Conservation (phyloP, 768 basidiomycete species). For the Lepiota brunneoincarnata region DNA sequence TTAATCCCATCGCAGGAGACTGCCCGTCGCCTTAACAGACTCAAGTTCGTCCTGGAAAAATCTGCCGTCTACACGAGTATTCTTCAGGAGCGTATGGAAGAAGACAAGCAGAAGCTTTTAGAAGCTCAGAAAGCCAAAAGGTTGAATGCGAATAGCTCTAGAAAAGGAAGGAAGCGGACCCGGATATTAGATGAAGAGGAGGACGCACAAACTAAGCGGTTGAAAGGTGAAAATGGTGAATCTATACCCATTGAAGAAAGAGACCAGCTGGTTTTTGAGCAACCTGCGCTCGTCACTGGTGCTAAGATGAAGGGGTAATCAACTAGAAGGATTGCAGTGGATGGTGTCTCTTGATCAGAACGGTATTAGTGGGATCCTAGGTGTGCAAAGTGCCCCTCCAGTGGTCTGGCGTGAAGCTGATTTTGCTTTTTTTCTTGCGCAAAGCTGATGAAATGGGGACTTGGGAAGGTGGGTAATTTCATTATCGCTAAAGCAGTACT, state of each 20-base stretch:
- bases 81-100: constrained; percentile 74
- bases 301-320: constrained; percentile 85
- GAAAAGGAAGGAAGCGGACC: constrained; percentile 20
- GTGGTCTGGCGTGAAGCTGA: background rate
- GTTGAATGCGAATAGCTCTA: constrained; percentile 19
- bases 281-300: constrained; percentile 81
- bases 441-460: constrained; percentile 94
- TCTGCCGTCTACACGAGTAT: constrained; percentile 74
- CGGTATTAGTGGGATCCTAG: constrained; percentile 77
- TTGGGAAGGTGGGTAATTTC: constrained; percentile 62
- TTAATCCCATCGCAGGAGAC: constrained; percentile 39
- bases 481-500: background rate
- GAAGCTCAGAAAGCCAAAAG: constrained; percentile 21
- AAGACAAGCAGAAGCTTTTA: constrained; percentile 35
- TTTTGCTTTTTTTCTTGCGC: background rate
- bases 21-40: constrained; percentile 45
- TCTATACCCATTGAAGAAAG: constrained; percentile 15
- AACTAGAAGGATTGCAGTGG: constrained; percentile 94
- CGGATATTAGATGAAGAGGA: background rate
- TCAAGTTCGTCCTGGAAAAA: constrained; percentile 70
- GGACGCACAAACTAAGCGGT: constrained; percentile 9
- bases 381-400: constrained; percentile 33
- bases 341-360: constrained; percentile 87
- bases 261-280: constrained; percentile 45
- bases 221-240: constrained; percentile 25